Percentiles rank a stretch among this genome's conserved stretches.
Conservation (phyloP, 331 rosid genomes). For the Dryas integrifolia region DNA sequence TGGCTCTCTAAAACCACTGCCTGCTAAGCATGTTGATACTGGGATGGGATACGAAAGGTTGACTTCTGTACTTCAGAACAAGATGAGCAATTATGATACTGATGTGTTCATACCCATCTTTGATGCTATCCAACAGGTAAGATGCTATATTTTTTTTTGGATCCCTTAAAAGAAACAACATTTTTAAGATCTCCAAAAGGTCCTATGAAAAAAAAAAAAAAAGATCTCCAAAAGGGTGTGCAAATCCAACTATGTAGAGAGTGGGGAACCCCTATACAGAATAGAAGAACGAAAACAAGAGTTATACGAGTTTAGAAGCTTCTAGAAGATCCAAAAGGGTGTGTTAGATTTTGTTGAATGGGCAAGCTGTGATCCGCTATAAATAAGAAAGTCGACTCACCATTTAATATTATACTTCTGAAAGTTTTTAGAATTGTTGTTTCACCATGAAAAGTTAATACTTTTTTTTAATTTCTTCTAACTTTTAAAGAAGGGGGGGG, state of each 20-base stretch:
- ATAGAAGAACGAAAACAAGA: background rate
- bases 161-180: background rate
- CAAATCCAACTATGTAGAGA: background rate
- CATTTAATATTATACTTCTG: too few species aligned
- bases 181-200: background rate
- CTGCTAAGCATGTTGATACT: conserved; percentile 97
- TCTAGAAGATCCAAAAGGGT: too few species aligned
- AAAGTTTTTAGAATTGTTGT: background rate
- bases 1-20: conserved; percentile 75
- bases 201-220: too few species aligned
- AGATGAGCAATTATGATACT: conserved; percentile 94
- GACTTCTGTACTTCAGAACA: conserved; percentile 81
- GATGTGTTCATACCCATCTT: conserved; percentile 91
- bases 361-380: too few species aligned
- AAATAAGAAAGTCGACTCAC: too few species aligned
- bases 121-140: conserved; percentile 79
- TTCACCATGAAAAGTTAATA: background rate
- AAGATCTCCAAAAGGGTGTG: background rate
- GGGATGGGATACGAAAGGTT: conserved; percentile 94
- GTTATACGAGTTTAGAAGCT: too few species aligned
- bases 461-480: background rate
- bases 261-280: background rate
- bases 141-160: conserved; percentile 17
- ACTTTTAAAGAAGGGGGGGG: too few species aligned
- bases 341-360: too few species aligned